phyloP scores from a whole-genome alignment of 345 rosid genomes.

The Gossypium raimondii region DNA sequence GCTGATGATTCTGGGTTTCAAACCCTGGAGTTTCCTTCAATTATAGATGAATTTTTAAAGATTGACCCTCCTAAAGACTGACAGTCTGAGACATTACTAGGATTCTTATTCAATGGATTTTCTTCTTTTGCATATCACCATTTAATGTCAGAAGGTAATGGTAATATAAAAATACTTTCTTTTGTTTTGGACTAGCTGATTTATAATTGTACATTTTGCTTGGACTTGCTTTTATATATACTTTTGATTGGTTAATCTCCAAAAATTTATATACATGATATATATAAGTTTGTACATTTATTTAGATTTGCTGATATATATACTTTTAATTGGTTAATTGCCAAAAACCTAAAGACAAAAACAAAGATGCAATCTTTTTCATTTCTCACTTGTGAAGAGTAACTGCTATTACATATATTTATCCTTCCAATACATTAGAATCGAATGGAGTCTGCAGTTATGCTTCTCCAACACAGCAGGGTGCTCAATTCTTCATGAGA shows the following conservation, averaged over 20 bases:
- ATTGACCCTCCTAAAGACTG: constrained; percentile 36
- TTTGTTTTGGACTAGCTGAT: neutral
- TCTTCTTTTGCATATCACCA: neutral
- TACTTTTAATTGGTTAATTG: neutral
- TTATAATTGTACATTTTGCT: neutral
- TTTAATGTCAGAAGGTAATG: neutral
- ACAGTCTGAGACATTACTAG: constrained; percentile 2
- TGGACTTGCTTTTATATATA: neutral
- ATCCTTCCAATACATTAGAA: neutral
- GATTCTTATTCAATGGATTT: neutral
- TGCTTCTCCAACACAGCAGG: neutral
- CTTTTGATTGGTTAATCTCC: neutral
- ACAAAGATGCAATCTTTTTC: neutral
- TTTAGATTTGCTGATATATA: neutral
- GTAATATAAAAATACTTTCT: neutral
- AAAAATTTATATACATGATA: neutral
- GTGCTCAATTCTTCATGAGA: constrained; percentile 3
- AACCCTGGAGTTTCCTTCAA: constrained; percentile 43
- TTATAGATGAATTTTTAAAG: constrained; percentile 36
- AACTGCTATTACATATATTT: neutral
- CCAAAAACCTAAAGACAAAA: neutral
- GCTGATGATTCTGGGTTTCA: constrained; percentile 21
- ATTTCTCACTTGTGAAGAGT: neutral
- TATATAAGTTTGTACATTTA: neutral
- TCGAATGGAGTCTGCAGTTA: neutral